phyloP scores from a whole-genome alignment of 1,284 basidiomycete species.

The Ustilago xerochloae region DNA sequence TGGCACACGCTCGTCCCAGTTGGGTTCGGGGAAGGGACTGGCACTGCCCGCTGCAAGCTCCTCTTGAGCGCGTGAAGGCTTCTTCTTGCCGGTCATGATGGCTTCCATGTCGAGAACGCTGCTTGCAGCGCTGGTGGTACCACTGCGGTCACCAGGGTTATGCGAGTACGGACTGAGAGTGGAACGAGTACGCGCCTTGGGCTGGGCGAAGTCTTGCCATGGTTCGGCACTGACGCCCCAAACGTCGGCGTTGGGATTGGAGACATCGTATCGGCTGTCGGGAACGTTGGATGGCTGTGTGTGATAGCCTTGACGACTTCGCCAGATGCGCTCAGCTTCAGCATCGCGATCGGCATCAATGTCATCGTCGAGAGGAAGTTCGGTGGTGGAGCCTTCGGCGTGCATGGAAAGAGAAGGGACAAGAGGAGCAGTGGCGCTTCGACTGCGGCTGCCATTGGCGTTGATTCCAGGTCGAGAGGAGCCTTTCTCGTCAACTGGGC shows the following conservation, averaged over 20 bases:
- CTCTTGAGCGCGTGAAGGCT: slow-evolving; percentile 19
- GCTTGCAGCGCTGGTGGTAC: slow-evolving; percentile 54
- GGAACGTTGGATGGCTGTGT: slow-evolving; percentile 45
- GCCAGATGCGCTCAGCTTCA: slow-evolving; percentile 46
- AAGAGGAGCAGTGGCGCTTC: slow-evolving; percentile 38
- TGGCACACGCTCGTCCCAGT: slow-evolving; percentile 31
- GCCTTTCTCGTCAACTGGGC: slow-evolving; percentile 29
- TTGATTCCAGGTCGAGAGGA: slow-evolving; percentile 23
- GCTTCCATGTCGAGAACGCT: slow-evolving; percentile 63
- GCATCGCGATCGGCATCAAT: slow-evolving; percentile 42
- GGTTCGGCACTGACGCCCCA: slow-evolving; percentile 65
- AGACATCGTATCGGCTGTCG: slow-evolving; percentile 48
- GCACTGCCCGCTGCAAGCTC: slow-evolving; percentile 46
- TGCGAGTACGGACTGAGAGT: slow-evolving; percentile 46
- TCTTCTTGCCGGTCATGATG: slow-evolving; percentile 60
- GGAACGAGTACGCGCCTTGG: slow-evolving; percentile 38
- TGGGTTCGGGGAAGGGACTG: slow-evolving; percentile 56
- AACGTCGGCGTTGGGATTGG: slow-evolving; percentile 62
- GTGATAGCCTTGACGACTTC: slow-evolving; percentile 46
- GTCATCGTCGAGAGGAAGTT: slow-evolving; percentile 40
- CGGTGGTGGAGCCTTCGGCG: slow-evolving; percentile 27
- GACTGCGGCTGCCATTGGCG: slow-evolving; percentile 26
- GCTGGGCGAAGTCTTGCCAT: slow-evolving; percentile 66
- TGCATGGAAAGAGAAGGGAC: slow-evolving; percentile 46
- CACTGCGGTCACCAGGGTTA: slow-evolving; percentile 32